These are phyloP conservation scores for Coemansia sp. DNA, from an alignment of 192 early-diverging fungal species.

Conservation along the genomic window DNA sequence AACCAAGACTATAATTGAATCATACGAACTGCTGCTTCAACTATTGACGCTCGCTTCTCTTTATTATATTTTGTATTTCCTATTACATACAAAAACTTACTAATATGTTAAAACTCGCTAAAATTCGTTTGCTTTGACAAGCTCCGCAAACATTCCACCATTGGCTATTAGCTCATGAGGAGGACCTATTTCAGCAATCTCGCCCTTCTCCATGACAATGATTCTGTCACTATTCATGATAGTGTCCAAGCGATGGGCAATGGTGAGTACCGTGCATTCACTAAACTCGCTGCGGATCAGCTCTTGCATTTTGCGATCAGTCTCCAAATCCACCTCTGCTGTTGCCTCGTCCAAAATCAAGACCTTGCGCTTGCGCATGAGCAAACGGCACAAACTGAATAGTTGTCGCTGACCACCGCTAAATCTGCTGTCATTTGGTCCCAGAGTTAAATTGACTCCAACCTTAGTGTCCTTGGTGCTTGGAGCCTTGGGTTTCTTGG, in stretches of 20 bases:
- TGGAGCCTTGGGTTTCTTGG: not conserved
- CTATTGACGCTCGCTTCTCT: not conserved
- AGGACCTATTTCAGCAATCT: slow-evolving; percentile 6
- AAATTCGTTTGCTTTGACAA: not conserved
- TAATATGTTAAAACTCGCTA: not conserved
- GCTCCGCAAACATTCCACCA: slow-evolving; percentile 13
- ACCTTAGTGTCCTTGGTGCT: not conserved
- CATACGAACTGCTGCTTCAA: not conserved
- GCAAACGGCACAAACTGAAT: slow-evolving; percentile 62
- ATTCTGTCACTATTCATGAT: slow-evolving; percentile 64
- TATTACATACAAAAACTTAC: too few species aligned
- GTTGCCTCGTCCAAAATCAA: slow-evolving; percentile 74
- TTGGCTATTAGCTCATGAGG: slow-evolving; percentile 32
- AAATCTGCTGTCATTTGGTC: slow-evolving; percentile 43
- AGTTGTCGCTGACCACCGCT: slow-evolving; percentile 64
- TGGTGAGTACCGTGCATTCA: slow-evolving; percentile 58
- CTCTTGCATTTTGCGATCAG: slow-evolving; percentile 13
- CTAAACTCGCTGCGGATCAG: slow-evolving; percentile 58
- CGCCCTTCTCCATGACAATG: slow-evolving; percentile 56
- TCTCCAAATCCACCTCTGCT: slow-evolving; percentile 57
- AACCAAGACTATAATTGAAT: not conserved
- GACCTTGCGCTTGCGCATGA: slow-evolving; percentile 60
- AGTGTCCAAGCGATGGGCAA: slow-evolving; percentile 75
- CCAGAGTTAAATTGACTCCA: not conserved
- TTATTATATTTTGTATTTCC: not conserved